phyloP scores from a whole-genome alignment of 345 rosid species.

The Streptanthus diversifolius region DNA sequence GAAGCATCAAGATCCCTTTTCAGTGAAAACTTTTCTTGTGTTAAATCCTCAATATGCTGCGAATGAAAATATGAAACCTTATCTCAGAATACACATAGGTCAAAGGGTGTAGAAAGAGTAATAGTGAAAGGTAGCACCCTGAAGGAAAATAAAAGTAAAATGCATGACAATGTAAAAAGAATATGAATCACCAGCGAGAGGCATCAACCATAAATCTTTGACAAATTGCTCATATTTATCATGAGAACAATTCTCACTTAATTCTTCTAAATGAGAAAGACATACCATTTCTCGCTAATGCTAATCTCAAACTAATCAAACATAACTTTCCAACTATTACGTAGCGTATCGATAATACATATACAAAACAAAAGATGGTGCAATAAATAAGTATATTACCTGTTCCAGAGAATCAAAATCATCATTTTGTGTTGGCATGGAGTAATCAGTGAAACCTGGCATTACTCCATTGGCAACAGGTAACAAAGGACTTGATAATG shows the following conservation, averaged over 20 bases:
- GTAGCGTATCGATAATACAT: not conserved
- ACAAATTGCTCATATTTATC: not conserved
- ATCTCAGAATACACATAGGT: conserved; percentile 15
- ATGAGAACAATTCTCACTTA: conserved; percentile 2
- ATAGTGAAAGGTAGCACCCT: not conserved
- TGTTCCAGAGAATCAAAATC: conserved; percentile 94
- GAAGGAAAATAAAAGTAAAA: not conserved
- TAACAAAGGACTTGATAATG: conserved; percentile 32
- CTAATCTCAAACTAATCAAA: conserved; percentile 12
- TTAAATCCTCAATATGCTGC: conserved; percentile 98
- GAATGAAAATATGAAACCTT: conserved; percentile 15
- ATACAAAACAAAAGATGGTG: not conserved
- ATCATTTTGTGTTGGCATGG: conserved; percentile 60
- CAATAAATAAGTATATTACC: conserved; percentile 41
- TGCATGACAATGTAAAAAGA: not conserved
- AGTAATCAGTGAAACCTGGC: conserved; percentile 42
- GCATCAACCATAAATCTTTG: conserved; percentile 8
- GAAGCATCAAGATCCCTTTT: conserved; percentile 98
- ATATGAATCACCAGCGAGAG: not conserved
- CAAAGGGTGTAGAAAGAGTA: not conserved
- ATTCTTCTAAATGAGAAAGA: not conserved
- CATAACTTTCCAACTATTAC: conserved; percentile 5
- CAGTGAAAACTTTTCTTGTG: conserved; percentile 90
- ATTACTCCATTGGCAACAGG: conserved; percentile 41
- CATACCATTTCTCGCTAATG: not conserved